A percentile compares a stretch with the other conserved stretches of the same genome.
Evolutionary conservation across 495 filamentous ascomycete species (phyloP).

Genomic region (Penicillium tannophilum): DNA sequence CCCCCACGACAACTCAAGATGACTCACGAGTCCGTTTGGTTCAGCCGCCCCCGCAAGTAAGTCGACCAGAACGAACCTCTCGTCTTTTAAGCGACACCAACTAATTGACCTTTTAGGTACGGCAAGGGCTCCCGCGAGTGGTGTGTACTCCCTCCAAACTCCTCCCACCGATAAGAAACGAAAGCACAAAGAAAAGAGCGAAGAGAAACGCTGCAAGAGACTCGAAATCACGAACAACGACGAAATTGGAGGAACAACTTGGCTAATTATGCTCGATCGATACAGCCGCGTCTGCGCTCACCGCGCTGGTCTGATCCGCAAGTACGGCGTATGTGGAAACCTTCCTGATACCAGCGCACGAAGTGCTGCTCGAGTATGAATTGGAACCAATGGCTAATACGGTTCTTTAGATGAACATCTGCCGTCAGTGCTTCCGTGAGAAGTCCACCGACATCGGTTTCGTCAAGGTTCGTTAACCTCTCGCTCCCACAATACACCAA

Average conservation of each 20-base stretch:
- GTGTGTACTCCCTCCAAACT: slow-evolving; percentile 52
- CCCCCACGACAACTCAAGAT: slow-evolving; percentile 60
- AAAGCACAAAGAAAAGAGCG: slow-evolving; percentile 5
- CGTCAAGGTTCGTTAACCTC: slow-evolving; percentile 69
- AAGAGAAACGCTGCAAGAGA: slow-evolving; percentile 12
- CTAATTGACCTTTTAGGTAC: slow-evolving; percentile 38
- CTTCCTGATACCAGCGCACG: neutral
- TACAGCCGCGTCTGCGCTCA: slow-evolving; percentile 93
- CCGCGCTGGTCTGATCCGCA: slow-evolving; percentile 94
- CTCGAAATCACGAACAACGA: slow-evolving; percentile 14
- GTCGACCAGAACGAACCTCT: slow-evolving; percentile 22
- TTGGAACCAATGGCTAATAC: slow-evolving; percentile 24
- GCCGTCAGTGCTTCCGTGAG: slow-evolving; percentile 99
- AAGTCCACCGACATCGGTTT: slow-evolving; percentile 96
- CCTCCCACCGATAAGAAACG: slow-evolving; percentile 17
- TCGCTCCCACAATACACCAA: slow-evolving; percentile 7
- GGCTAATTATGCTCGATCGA: slow-evolving; percentile 28
- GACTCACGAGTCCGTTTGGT: slow-evolving; percentile 99
- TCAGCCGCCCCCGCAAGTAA: slow-evolving; percentile 92
- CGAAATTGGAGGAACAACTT: slow-evolving; percentile 14
- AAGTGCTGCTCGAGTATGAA: neutral
- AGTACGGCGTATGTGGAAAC: slow-evolving; percentile 83
- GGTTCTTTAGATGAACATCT: slow-evolving; percentile 75
- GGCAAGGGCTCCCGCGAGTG: slow-evolving; percentile 92
- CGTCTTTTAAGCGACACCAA: slow-evolving; percentile 10